Percentiles rank a stretch among this genome's conserved stretches.
phyloP scores from a whole-genome alignment of 2,329 filamentous ascomycete species.

The Ophiostoma piceae region DNA sequence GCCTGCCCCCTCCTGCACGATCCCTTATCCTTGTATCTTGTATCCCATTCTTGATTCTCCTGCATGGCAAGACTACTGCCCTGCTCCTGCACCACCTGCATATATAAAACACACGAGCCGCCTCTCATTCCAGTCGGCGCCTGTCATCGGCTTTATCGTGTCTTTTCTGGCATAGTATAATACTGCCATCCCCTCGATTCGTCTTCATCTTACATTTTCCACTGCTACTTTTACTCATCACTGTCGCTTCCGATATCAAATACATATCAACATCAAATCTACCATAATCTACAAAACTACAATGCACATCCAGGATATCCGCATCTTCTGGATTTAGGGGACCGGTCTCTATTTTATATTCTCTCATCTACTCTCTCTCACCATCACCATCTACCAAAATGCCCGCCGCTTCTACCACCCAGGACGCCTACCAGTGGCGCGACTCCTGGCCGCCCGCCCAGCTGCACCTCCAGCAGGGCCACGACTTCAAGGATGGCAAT shows the following conservation, averaged over 20 bases:
- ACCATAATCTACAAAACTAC: not conserved
- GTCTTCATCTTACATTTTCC: not conserved
- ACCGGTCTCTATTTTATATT: not conserved
- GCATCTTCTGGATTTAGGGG: not conserved
- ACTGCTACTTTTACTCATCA: not conserved
- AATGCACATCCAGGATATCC: slow-evolving; percentile 1
- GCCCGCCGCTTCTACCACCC: slow-evolving; percentile 33
- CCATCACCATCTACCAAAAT: slow-evolving; percentile 26
- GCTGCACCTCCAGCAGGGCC: slow-evolving; percentile 40
- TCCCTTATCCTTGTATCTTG: not conserved
- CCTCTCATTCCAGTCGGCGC: slow-evolving; percentile 2
- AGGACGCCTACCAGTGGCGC: slow-evolving; percentile 28
- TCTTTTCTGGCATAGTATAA: not conserved
- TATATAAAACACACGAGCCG: slow-evolving; percentile 7
- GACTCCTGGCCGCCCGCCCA: slow-evolving; percentile 52
- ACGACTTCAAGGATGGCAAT: slow-evolving; percentile 36
- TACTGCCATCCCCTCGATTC: not conserved
- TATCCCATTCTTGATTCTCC: not conserved
- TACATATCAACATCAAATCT: not conserved
- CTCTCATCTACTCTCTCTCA: no score
- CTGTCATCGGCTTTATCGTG: not conserved
- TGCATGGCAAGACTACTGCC: not conserved
- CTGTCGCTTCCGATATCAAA: not conserved
- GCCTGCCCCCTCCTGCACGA: not conserved
- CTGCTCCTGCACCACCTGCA: not conserved